Evolutionary conservation across 1,284 basidiomycete species (phyloP).

Genomic region (Heterobasidion annosum): DNA sequence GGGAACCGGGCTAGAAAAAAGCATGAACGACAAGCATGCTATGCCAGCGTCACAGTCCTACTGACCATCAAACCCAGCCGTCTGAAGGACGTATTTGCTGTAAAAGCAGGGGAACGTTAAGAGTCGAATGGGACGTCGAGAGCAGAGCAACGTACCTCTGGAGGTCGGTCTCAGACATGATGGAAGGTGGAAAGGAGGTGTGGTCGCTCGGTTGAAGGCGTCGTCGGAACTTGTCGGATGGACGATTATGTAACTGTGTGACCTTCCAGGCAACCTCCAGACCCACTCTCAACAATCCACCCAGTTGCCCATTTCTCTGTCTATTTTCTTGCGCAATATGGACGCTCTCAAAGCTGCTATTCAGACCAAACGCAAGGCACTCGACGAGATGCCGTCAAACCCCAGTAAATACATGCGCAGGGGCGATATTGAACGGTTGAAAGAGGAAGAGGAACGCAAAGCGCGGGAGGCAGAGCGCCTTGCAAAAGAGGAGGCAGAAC

Average conservation of each 20-base stretch:
- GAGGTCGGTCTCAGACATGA: constrained; percentile 52
- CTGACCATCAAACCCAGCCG: constrained; percentile 80
- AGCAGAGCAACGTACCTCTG: constrained; percentile 35
- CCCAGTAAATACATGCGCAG: constrained; percentile 82
- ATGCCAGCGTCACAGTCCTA: constrained; percentile 15
- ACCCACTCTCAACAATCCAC: not conserved
- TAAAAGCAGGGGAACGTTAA: not conserved
- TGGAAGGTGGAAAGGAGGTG: constrained; percentile 22
- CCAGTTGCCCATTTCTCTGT: not conserved
- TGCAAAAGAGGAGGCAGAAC: constrained; percentile 20
- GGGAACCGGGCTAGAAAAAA: constrained; percentile 75
- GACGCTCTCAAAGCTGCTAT: constrained; percentile 86
- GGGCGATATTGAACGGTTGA: constrained; percentile 72
- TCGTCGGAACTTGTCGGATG: constrained; percentile 14
- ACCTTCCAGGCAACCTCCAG: not conserved
- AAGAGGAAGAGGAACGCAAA: constrained; percentile 53
- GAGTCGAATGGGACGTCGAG: not conserved
- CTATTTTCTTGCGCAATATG: constrained; percentile 34
- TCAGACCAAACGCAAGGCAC: constrained; percentile 74
- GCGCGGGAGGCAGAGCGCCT: constrained; percentile 33
- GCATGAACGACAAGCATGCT: not conserved
- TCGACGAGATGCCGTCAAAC: constrained; percentile 35
- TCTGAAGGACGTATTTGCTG: constrained; percentile 80
- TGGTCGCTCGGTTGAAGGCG: constrained; percentile 25
- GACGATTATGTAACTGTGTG: constrained; percentile 8